Conservation (phyloP, 345 rosid genomes). For the Streptanthus diversifolius region DNA sequence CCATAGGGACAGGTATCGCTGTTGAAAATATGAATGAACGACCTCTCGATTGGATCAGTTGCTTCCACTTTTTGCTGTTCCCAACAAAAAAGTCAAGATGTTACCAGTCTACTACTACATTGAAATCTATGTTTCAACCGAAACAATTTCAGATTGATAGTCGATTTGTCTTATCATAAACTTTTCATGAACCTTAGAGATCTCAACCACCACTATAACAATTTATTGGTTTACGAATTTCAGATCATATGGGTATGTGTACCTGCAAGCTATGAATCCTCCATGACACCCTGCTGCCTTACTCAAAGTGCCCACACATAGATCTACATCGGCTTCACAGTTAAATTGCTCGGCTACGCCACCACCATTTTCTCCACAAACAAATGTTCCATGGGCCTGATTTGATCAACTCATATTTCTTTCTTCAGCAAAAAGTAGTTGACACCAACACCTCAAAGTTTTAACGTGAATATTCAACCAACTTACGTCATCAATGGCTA, state of each 20-base stretch:
- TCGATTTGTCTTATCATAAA: neutral
- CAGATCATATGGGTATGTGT: neutral
- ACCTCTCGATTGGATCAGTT: conserved; percentile 82
- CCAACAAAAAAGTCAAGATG: neutral
- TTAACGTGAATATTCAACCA: neutral
- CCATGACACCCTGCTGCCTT: conserved; percentile 99
- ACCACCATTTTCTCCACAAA: conserved; percentile 87
- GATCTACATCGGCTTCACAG: conserved; percentile 78
- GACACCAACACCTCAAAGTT: neutral
- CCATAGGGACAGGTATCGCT: conserved; percentile 69
- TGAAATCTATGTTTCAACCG: neutral
- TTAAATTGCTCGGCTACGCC: conserved; percentile 86
- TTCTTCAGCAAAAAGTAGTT: conserved; percentile 1
- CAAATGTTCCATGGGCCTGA: conserved; percentile 97
- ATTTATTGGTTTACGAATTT: neutral
- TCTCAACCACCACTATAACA: neutral
- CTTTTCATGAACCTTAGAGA: neutral
- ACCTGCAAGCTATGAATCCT: conserved; percentile 97
- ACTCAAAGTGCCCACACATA: conserved; percentile 89
- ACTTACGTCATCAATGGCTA: conserved; percentile 92
- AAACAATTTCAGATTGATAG: neutral
- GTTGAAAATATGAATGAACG: conserved; percentile 94
- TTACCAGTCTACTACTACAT: neutral
- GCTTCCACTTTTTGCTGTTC: conserved; percentile 86
- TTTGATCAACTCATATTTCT: conserved; percentile 4